Base-by-base conservation (phyloP, 495 filamentous ascomycete species). In the Penicillium crystallinum region DNA sequence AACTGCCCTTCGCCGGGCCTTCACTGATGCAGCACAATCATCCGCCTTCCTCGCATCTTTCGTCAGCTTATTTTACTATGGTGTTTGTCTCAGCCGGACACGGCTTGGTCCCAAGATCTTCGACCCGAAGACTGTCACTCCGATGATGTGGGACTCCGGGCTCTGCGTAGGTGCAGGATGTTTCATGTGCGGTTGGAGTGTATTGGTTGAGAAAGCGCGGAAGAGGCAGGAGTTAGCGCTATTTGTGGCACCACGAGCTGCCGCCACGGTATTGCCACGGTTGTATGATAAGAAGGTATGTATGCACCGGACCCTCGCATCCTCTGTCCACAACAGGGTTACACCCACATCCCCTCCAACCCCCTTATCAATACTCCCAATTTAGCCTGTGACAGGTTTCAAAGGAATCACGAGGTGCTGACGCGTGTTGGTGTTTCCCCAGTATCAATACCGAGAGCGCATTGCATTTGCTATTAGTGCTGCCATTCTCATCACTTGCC, bases 21-120 rank as follows among this genome's bases (percentile, higher is more conserved):
- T 87, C 42, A 52, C 72, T 15, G 85, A 84, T 23, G 83, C 88
- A 1, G 64, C 77, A 10, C 82, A 87, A 38, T 93, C 89, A 14
- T 91, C 90, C 7, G 77, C 85, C 3, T 96, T 97, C 68, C 77
- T 97, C 2, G 90, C 84, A 1, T 75, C 85, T 0, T 96, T 95
- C 65, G 85, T 96, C 52, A 72, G 80, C 9, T 73, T 92, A 2
- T 95, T 93, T 56, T 97, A 92, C 70, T 96, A 96, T 66, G 82
- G 83, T 23, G 87, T 97, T 6, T 97, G 91, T 62, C 80, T 96
- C 0, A 77, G 86, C 2, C 80, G 91, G 29, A 91, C 87, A 3
- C 75, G 87, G n/a, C 45, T 96, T 8, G 91, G 91, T 0, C 91
- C 91, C 2, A 72, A 71, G 42, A 29, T 95, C 21, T 71, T 92